These are phyloP conservation scores for Pilaira anomala DNA, from an alignment of 192 early-diverging fungal genomes.

Conservation along the genomic window DNA sequence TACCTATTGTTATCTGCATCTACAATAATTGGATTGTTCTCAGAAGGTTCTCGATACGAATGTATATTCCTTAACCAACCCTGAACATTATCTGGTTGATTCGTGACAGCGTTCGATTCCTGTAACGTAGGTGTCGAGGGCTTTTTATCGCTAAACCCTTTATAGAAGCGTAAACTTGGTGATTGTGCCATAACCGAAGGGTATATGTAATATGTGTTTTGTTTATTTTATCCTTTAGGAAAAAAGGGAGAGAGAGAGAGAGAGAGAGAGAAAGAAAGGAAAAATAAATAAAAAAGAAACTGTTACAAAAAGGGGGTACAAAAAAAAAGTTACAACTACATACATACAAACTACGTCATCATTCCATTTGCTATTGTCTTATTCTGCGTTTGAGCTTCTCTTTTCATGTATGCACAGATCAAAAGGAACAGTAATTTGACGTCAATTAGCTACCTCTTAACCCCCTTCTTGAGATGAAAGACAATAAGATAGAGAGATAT, in stretches of 20 bases:
- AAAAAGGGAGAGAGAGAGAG: neutral
- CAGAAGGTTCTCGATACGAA: slow-evolving; percentile 20
- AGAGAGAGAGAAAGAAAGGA: slow-evolving; percentile 13
- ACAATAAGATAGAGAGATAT: no score
- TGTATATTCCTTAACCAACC: slow-evolving; percentile 30
- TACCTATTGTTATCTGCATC: slow-evolving; percentile 21
- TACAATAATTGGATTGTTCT: slow-evolving; percentile 1
- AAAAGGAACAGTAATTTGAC: slow-evolving; percentile 1
- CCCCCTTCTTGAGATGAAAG: no score
- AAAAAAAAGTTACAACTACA: no score
- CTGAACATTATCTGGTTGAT: slow-evolving; percentile 17
- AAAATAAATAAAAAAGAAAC: slow-evolving; percentile 8
- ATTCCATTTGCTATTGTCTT: neutral
- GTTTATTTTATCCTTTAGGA: slow-evolving; percentile 9
- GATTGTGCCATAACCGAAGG: slow-evolving; percentile 15
- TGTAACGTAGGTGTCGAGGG: neutral
- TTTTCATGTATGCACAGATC: neutral
- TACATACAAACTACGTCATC: neutral
- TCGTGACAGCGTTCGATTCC: neutral
- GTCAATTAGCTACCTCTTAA: no score
- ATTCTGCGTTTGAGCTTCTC: neutral
- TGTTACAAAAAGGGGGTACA: no score
- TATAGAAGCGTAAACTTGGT: slow-evolving; percentile 12
- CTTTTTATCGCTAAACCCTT: slow-evolving; percentile 14
- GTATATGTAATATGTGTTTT: neutral